A percentile compares a stretch with the other conserved stretches of the same genome.
These are phyloP conservation scores for Rubia tinctorum DNA, from an alignment of 305 asterid genomes.

Conservation along the genomic window DNA sequence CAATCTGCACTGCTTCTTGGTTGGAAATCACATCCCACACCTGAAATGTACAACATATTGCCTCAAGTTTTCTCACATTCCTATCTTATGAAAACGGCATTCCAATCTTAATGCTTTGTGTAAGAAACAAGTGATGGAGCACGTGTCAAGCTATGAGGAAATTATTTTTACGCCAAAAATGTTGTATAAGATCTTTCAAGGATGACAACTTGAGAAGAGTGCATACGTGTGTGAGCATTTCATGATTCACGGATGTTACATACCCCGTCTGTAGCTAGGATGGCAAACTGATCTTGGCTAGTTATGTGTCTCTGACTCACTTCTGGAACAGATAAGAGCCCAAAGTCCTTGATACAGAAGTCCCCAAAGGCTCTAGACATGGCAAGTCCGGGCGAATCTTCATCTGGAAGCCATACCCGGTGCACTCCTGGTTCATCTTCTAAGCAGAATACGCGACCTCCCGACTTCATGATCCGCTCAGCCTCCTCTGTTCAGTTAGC, in stretches of 20 bases:
- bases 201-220: too few relatives aligned
- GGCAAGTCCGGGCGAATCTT: conserved; percentile 88
- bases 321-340: conserved; percentile 85
- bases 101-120: neutral
- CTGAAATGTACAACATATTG: conserved; percentile 24
- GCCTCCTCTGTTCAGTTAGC: conserved; percentile 62
- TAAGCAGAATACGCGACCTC: conserved; percentile 72
- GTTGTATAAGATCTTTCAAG: too few relatives aligned
- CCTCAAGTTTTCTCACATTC: neutral
- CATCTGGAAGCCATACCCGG: conserved; percentile 84
- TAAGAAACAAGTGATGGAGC: neutral
- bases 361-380: conserved; percentile 98
- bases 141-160: too few relatives aligned
- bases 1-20: conserved; percentile 80
- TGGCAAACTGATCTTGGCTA: conserved; percentile 64
- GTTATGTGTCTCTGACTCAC: conserved; percentile 69
- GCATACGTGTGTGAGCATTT: neutral
- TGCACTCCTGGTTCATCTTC: conserved; percentile 86
- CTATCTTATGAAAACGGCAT: neutral
- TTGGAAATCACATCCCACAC: conserved; percentile 97
- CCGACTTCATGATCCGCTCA: conserved; percentile 66
- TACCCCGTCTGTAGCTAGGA: conserved; percentile 98
- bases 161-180: neutral
- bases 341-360: conserved; percentile 74
- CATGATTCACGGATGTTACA: conserved; percentile 6